Conservation (phyloP, 192 early-diverging fungal genomes). For the Rhizophagus sp. region DNA sequence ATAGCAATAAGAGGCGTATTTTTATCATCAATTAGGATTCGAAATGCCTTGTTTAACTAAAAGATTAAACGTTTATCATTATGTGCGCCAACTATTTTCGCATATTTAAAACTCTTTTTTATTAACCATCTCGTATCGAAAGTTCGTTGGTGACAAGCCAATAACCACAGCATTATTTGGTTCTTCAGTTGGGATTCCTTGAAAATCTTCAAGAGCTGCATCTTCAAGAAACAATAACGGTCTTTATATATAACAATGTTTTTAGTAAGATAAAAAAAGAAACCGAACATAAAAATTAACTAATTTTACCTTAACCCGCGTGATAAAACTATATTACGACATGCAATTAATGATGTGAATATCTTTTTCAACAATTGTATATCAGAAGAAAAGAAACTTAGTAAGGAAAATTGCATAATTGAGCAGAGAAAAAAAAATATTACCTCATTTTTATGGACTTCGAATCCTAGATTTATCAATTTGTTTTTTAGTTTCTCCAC, state of each 20-base stretch:
- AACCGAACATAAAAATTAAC: not conserved
- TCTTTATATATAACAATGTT: slow-evolving; percentile 32
- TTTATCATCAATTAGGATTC: slow-evolving; percentile 53
- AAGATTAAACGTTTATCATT: not conserved
- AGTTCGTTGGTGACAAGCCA: slow-evolving; percentile 73
- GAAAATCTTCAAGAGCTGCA: slow-evolving; percentile 73
- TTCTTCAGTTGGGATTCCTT: slow-evolving; percentile 48
- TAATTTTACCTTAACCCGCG: slow-evolving; percentile 41
- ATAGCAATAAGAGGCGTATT: slow-evolving; percentile 74
- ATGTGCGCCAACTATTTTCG: not conserved
- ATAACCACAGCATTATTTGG: slow-evolving; percentile 80
- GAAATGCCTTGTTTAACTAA: slow-evolving; percentile 78
- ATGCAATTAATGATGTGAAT: slow-evolving; percentile 82
- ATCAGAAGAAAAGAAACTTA: not conserved
- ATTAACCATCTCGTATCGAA: slow-evolving; percentile 65
- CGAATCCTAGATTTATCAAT: slow-evolving; percentile 67
- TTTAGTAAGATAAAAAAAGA: not conserved
- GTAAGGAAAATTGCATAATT: not conserved
- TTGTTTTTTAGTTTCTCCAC: slow-evolving; percentile 53
- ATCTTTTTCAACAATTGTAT: slow-evolving; percentile 44
- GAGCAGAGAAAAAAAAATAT: not conserved
- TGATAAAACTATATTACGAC: slow-evolving; percentile 60
- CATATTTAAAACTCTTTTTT: not conserved
- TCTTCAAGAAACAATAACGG: slow-evolving; percentile 80
- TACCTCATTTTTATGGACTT: slow-evolving; percentile 60